phyloP scores from a whole-genome alignment of 768 basidiomycete genomes.

The Lyophyllum shimeji region DNA sequence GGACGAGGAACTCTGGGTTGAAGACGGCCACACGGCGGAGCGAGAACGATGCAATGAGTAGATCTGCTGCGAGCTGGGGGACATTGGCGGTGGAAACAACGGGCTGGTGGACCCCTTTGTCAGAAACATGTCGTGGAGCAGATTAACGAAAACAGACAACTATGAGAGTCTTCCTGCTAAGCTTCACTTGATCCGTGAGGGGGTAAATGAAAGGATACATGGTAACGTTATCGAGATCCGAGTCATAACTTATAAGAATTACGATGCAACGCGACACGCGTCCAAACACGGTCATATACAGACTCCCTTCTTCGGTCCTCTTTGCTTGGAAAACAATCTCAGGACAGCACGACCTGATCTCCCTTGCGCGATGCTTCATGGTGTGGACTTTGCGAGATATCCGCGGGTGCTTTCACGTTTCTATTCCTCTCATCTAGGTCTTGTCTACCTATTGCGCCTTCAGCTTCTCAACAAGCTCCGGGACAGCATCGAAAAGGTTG shows the following conservation, averaged over 20 bases:
- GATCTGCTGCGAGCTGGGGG: conserved; percentile 74
- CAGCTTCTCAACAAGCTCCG: conserved; percentile 86
- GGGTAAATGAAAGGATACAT: conserved; percentile 34
- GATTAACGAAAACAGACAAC: conserved; percentile 34
- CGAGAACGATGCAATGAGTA: conserved; percentile 66
- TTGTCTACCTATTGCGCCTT: conserved; percentile 38
- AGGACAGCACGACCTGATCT: too few relatives aligned
- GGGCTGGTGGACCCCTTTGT: conserved; percentile 39
- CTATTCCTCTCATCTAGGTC: background rate
- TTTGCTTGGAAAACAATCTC: too few relatives aligned
- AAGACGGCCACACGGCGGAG: conserved; percentile 63
- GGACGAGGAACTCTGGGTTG: conserved; percentile 61
- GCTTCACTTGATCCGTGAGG: conserved; percentile 17
- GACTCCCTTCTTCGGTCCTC: too few relatives aligned
- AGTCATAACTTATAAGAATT: too few relatives aligned
- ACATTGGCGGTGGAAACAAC: conserved; percentile 81
- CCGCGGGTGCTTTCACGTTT: background rate
- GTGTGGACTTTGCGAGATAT: background rate
- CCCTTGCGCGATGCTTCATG: too few relatives aligned
- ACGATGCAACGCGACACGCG: background rate
- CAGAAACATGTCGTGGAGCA: conserved; percentile 8
- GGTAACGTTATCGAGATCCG: background rate
- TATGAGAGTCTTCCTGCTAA: conserved; percentile 42
- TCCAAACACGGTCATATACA: background rate
- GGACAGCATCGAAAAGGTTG: conserved; percentile 90